Evolutionary conservation across 768 basidiomycete genomes (phyloP), one percentile per base, ranked within the genome.

Genomic region (Termitomyces sp.): DNA sequence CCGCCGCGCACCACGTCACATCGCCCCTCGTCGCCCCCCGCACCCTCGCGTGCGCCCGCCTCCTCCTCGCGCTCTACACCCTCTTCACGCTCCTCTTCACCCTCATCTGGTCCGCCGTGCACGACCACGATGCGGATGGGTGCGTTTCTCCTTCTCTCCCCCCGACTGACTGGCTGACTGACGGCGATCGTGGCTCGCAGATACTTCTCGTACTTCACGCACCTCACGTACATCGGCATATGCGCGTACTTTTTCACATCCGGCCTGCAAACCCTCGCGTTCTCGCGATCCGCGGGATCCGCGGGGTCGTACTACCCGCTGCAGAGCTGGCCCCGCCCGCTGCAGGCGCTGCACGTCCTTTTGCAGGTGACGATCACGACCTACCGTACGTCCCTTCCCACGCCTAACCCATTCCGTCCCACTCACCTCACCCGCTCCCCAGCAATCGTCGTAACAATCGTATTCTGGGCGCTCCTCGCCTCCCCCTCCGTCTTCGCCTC

Each of bases 381-480:
- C 8, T 84, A 78, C 64, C 87, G 88, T 89, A 67, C 67, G 86
- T 43, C 42, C 7, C 7, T 13, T 37, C 14, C n/a, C n/a, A n/a
- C n/a, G n/a, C n/a, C n/a, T n/a, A n/a, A n/a, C n/a, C n/a, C n/a
- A n/a, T n/a, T n/a, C n/a, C n/a, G n/a, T n/a, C n/a, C n/a, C n/a
- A n/a, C n/a, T n/a, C n/a, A n/a, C n/a, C n/a, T n/a, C n/a, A n/a
- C 22, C 9, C 20, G 16, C 6, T 27, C 34, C 33, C 44, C 56
- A 89, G 87, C 88, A 16, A 70, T 89, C 54, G 62, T 89, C 12
- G 85, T 88, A 2, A 87, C 87, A 0, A 69, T 79, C 27, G 83
- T 88, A 0, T 89, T 72, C 65, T 89, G 88, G 88, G 66, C 75
- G 30, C 30, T 30, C 30, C 30, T 30, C 7, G 30, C 30, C 7